These are phyloP conservation scores for Nicotiana sylvestris DNA, from an alignment of 257 asterid genomes.

Conservation along the genomic window DNA sequence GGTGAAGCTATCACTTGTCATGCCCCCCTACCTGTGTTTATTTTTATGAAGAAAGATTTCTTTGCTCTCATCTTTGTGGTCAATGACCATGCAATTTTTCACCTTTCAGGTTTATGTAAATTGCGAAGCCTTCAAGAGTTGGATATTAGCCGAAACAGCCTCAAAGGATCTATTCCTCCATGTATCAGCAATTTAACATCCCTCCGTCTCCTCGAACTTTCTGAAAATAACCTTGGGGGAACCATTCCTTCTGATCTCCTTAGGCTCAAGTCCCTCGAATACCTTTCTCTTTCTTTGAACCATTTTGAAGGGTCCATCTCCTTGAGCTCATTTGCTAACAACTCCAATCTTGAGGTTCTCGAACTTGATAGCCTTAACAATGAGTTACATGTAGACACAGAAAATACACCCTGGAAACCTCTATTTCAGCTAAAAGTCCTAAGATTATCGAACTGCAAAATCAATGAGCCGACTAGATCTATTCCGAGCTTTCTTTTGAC, in stretches of 20 bases:
- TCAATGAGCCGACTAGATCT: conserved; percentile 13
- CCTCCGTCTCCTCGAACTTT: conserved; percentile 17
- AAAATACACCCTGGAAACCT: conserved; percentile 27
- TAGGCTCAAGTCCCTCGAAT: conserved; percentile 17
- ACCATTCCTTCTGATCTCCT: conserved; percentile 17
- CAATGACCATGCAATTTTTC: background rate
- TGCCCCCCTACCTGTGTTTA: background rate
- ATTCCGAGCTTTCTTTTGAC: conserved; percentile 22
- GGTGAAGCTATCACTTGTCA: background rate
- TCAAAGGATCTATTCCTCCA: conserved; percentile 19
- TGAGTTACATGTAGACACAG: conserved; percentile 16
- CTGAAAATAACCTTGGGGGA: conserved; percentile 17
- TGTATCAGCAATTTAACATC: conserved; percentile 30
- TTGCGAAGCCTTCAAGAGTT: conserved; percentile 26
- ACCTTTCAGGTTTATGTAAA: conserved; percentile 24
- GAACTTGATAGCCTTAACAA: conserved; percentile 20
- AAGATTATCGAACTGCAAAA: conserved; percentile 18
- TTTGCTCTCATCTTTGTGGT: background rate
- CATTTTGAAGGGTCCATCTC: conserved; percentile 21
- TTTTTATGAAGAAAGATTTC: background rate
- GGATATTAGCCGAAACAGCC: conserved; percentile 17
- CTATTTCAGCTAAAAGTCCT: conserved; percentile 21
- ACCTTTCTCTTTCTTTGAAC: conserved; percentile 27
- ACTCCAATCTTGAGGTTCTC: conserved; percentile 26
- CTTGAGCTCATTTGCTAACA: conserved; percentile 19